These are phyloP conservation scores for Alternaria viburni DNA, from an alignment of 2,329 filamentous ascomycete species.

Conservation along the genomic window DNA sequence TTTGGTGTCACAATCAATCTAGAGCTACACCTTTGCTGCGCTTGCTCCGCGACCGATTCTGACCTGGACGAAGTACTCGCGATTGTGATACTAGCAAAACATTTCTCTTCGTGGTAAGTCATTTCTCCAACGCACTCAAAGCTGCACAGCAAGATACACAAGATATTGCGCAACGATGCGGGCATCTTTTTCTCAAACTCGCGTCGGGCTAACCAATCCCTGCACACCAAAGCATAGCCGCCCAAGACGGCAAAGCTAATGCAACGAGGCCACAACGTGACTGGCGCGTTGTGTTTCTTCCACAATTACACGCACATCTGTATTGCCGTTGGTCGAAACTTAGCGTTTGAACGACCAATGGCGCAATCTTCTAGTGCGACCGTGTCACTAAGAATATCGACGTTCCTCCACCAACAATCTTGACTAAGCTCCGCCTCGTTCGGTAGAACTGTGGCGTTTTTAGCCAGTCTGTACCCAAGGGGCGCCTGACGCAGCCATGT, in stretches of 20 bases:
- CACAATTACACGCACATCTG: not conserved
- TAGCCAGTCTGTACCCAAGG: conserved; percentile 12
- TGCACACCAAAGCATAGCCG: not conserved
- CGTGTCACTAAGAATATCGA: conserved; percentile 7
- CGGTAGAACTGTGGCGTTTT: conserved; percentile 26
- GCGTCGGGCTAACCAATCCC: not conserved
- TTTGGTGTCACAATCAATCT: not conserved
- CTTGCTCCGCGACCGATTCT: not conserved
- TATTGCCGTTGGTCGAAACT: conserved; percentile 1
- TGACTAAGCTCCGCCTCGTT: conserved; percentile 3
- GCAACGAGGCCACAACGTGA: conserved; percentile 18
- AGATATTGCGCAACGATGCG: conserved; percentile 1
- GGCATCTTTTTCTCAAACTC: conserved; percentile 1
- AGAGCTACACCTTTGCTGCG: not conserved
- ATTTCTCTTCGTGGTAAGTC: not conserved
- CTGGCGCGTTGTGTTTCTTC: conserved; percentile 6
- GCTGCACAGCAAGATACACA: conserved; percentile 1
- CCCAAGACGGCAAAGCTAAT: conserved; percentile 2
- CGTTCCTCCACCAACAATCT: not conserved
- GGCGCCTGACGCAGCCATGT: conserved; percentile 9
- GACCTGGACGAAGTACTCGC: not conserved
- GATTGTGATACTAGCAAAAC: not conserved
- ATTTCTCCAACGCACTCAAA: not conserved
- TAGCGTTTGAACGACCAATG: not conserved
- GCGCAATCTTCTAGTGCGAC: conserved; percentile 6